Percentiles rank a stretch among this genome's conserved stretches.
Conservation (phyloP, 768 basidiomycete species). For the Kwoniella botswanensis region DNA sequence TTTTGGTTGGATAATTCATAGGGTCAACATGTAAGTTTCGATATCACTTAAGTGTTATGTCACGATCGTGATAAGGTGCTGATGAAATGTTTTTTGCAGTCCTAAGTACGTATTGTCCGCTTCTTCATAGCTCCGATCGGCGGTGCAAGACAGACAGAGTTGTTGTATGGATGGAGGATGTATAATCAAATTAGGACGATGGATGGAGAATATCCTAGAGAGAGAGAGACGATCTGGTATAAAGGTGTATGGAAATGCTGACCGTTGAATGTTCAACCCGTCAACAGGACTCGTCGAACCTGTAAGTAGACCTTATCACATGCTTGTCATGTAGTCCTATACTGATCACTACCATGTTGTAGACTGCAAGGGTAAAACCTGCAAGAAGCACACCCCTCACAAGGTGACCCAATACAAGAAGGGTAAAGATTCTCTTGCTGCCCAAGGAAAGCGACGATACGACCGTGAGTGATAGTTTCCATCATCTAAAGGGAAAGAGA, state of each 20-base stretch:
- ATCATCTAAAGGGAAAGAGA: background rate
- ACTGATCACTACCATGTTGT: background rate
- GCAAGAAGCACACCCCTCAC: constrained; percentile 72
- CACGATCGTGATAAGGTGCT: constrained; percentile 13
- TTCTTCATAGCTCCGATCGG: background rate
- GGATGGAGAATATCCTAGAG: background rate
- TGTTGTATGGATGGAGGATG: background rate
- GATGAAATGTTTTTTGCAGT: constrained; percentile 33
- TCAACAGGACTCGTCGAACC: constrained; percentile 84
- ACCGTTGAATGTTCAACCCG: constrained; percentile 18
- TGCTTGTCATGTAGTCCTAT: background rate
- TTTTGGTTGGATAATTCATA: constrained; percentile 27
- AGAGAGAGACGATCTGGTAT: constrained; percentile 3
- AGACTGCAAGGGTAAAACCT: constrained; percentile 34
- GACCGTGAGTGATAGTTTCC: constrained; percentile 80
- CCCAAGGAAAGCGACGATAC: constrained; percentile 99
- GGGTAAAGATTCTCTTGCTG: constrained; percentile 97
- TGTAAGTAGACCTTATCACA: constrained; percentile 67
- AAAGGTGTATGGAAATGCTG: constrained; percentile 20
- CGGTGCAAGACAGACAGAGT: background rate
- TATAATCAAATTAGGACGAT: no score
- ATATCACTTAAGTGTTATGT: background rate
- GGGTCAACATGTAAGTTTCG: constrained; percentile 57
- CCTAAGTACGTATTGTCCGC: constrained; percentile 46
- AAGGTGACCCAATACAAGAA: constrained; percentile 99